Evolutionary conservation across 2,329 filamentous ascomycete genomes (phyloP).

Genomic region (Ascochyta rabiei): DNA sequence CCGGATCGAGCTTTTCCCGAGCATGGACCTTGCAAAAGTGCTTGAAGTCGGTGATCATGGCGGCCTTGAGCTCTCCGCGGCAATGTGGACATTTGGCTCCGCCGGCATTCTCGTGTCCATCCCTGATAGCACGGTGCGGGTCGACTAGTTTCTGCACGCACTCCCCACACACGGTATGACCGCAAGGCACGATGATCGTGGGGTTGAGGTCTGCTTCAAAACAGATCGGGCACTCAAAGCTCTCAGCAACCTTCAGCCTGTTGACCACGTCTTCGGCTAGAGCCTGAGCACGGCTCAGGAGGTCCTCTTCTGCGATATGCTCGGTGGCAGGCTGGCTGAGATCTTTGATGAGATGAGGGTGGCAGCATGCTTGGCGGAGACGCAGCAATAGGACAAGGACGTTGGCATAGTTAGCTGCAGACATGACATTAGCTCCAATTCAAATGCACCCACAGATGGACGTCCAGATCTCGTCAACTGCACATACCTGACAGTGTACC

Average conservation of each 20-base stretch:
- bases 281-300: slow-evolving; percentile 66
- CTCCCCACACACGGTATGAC: slow-evolving; percentile 78
- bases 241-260: slow-evolving; percentile 66
- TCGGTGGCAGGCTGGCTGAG: slow-evolving; percentile 69
- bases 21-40: slow-evolving; percentile 77
- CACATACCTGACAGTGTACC: slow-evolving; percentile 64
- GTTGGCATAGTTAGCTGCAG: slow-evolving; percentile 71
- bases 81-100: slow-evolving; percentile 76
- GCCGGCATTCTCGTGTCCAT: slow-evolving; percentile 61
- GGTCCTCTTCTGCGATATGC: slow-evolving; percentile 58
- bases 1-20: slow-evolving; percentile 55
- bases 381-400: slow-evolving; percentile 80
- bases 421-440: slow-evolving; percentile 4
- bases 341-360: slow-evolving; percentile 73
- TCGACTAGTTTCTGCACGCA: slow-evolving; percentile 75
- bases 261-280: slow-evolving; percentile 66
- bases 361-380: slow-evolving; percentile 80
- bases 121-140: slow-evolving; percentile 61
- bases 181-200: slow-evolving; percentile 80
- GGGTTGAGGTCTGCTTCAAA: slow-evolving; percentile 77
- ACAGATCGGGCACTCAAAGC: slow-evolving; percentile 82
- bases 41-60: slow-evolving; percentile 74
- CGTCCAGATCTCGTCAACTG: not conserved
- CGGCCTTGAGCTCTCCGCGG: slow-evolving; percentile 68
- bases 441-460: not conserved